Evolutionary conservation across 169 alveolate genomes (phyloP).

Genomic region (Ichthyophthirius multifiliis): DNA sequence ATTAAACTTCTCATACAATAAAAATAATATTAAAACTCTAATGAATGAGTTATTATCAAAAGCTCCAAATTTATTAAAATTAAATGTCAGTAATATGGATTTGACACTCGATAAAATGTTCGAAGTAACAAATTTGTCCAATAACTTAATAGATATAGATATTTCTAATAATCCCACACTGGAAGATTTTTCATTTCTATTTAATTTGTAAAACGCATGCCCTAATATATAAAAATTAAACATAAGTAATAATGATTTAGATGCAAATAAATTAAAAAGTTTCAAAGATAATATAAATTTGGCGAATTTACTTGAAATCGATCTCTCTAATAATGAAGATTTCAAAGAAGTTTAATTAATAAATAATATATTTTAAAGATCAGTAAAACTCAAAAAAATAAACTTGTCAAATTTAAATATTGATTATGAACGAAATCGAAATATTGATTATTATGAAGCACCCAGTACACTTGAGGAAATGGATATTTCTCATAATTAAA

Average conservation of each 20-base stretch:
- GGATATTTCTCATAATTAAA: neutral
- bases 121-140: neutral
- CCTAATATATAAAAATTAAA: neutral
- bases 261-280: neutral
- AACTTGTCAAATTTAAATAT: neutral
- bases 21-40: neutral
- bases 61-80: neutral
- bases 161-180: neutral
- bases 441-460: neutral
- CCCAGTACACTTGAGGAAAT: neutral
- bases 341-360: neutral
- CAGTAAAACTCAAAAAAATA: neutral
- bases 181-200: neutral
- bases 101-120: neutral
- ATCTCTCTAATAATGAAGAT: neutral
- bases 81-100: neutral
- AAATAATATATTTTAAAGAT: neutral
- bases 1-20: neutral
- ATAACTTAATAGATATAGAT: neutral
- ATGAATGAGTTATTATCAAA: neutral
- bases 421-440: neutral
- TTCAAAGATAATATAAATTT: neutral
- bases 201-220: neutral
- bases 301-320: neutral
- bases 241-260: neutral